Evolutionary conservation across 2,329 filamentous ascomycete genomes (phyloP), one percentile per base, ranked within the genome.

Genomic region (Venturia pyrina): DNA sequence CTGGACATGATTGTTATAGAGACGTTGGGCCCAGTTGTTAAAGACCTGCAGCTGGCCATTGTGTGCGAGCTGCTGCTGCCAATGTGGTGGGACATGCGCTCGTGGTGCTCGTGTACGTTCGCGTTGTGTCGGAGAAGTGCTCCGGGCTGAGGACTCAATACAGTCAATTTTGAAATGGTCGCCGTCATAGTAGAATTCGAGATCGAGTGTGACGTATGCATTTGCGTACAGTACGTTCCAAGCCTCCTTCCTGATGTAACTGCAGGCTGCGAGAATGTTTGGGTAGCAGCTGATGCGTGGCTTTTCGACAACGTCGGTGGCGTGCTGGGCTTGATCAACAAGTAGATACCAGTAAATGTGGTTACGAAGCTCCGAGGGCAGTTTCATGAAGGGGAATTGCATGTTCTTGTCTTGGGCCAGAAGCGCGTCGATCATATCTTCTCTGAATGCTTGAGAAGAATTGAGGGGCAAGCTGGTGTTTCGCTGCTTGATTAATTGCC

Each of bases 341-440:
- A 62, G 60, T 28, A 62, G 60, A 62, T 62, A 62, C 13, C 37
- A 43, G 28, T 41, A 62, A 34, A 62, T 34, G 17, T n/a, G 40
- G 59, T 43, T 62, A 17, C 60, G 60, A 28, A 62, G 43, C 41
- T 62, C 60, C 11, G 60, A 34, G 11, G 60, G 37, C n/a, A 62
- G 21, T 11, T 24, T 21, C 60, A 62, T 43, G 17, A 62, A 62
- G 32, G 24, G 21, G 7, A 62, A 44, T n/a, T 21, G 53, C 28
- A n/a, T 37, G 1, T 59, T 11, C 19, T 37, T 59, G 53, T 59
- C 53, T n/a, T 59, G 53, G 32, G 17, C 53, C 53, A 59, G n/a
- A 21, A 59, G 53, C 37, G 53, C 53, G 32, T 59, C 53, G 15
- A 59, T 59, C 15, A 59, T 34, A n/a, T 59, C 28, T 11, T 59